These are phyloP conservation scores for Phialophora chinensis DNA, from an alignment of 2,329 filamentous ascomycete species.

Conservation along the genomic window DNA sequence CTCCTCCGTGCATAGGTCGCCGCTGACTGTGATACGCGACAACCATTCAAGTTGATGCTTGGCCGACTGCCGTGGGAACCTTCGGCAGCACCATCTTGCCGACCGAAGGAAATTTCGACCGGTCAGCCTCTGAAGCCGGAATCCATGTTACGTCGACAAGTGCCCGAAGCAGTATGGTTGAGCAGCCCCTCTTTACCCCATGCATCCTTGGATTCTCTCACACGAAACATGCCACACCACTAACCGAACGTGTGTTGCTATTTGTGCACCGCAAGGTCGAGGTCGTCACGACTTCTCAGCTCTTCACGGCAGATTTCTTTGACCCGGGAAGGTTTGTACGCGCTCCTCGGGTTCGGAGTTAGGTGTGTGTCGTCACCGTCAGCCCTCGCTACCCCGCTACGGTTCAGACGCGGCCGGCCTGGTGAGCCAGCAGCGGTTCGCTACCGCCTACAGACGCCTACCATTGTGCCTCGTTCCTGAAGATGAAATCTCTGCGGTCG, in stretches of 20 bases:
- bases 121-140: neutral
- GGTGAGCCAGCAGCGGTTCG: neutral
- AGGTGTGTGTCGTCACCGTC: conserved; percentile 30
- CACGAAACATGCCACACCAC: neutral
- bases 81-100: neutral
- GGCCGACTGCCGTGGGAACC: neutral
- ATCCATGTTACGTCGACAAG: conserved; percentile 6
- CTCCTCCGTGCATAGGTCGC: neutral
- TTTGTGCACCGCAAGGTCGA: neutral
- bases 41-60: conserved; percentile 10
- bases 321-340: neutral
- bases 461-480: conserved; percentile 29
- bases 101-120: neutral
- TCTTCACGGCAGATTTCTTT: neutral
- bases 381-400: conserved; percentile 14
- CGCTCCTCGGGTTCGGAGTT: conserved; percentile 15
- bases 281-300: conserved; percentile 10
- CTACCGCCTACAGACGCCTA: conserved; percentile 18
- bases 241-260: neutral
- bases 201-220: conserved; percentile 2
- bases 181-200: conserved; percentile 13
- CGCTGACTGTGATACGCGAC: conserved; percentile 11
- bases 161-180: conserved; percentile 6
- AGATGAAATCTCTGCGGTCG: conserved; percentile 21
- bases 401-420: conserved; percentile 1